Evolutionary conservation across 2,329 filamentous ascomycete species (phyloP).

Genomic region (Claviceps humidiphila): DNA sequence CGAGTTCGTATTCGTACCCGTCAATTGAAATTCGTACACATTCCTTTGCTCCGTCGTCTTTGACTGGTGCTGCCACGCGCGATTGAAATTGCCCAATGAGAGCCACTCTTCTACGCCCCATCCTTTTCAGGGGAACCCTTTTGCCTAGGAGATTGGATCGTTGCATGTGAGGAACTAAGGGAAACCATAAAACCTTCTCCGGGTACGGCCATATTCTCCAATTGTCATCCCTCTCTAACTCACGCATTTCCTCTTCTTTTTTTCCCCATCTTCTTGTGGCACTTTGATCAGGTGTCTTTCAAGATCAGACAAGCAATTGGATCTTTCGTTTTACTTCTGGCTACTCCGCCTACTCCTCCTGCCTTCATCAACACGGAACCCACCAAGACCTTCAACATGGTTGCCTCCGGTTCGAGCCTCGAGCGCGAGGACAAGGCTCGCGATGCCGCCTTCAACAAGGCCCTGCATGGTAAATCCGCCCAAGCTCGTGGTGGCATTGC

Average conservation of each 20-base stretch:
- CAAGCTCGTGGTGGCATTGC: conserved; percentile 58
- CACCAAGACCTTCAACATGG: conserved; percentile 26
- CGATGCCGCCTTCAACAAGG: conserved; percentile 85
- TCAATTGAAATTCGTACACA: too few relatives aligned
- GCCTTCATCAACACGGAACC: not conserved
- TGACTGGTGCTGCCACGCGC: too few relatives aligned
- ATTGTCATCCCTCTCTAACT: not conserved
- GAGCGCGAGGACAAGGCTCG: conserved; percentile 73
- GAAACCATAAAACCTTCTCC: conserved; percentile 4
- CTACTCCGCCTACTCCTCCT: conserved; percentile 3
- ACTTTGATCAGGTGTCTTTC: not conserved
- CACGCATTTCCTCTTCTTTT: conserved; percentile 2
- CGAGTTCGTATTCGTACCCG: conserved; percentile 11
- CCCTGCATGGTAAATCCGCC: conserved; percentile 64
- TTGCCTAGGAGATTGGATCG: conserved; percentile 1
- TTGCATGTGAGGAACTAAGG: conserved; percentile 1
- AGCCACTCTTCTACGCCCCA: not conserved
- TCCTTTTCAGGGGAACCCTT: conserved; percentile 4
- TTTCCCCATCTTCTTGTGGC: not conserved
- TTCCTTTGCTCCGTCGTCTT: too few relatives aligned
- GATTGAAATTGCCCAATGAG: conserved; percentile 7
- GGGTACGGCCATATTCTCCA: not conserved
- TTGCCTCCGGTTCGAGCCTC: conserved; percentile 34
- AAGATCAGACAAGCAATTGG: too few relatives aligned
- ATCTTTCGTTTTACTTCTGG: not conserved